Base-by-base conservation (phyloP, 345 rosid genomes). In the Corchorus olitorius region DNA sequence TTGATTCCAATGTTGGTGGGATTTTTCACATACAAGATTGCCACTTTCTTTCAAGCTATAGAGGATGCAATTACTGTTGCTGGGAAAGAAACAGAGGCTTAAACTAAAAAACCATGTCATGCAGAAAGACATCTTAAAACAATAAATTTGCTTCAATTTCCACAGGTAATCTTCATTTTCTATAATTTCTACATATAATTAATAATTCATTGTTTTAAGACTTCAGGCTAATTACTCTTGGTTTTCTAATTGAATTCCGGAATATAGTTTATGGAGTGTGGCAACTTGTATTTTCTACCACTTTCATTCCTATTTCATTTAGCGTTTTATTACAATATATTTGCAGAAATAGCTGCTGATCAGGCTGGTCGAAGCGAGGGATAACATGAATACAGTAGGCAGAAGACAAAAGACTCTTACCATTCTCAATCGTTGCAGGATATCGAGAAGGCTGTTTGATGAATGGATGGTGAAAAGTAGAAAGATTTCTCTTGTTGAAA, bases 1-100 rank as follows among this genome's bases (percentile, higher is more conserved):
- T 81, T 93, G 90, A 91, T 94, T 72, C 97, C 98, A 0, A 93
- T 93, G 94, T 79, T 94, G 73, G 97, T 94, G 60, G 98, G 98
- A 39, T 91, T 94, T 65, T 94, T 94, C 83, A 93, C 97, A 39
- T 93, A 95, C 85, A 95, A 95, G 85, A 84, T 93, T 27, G 99
- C 97, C 9, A 95, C 99, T 33, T 93, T 95, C 68, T 71, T 82
- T 80, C 98, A 93, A 90, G 98, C 97, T 52, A 43, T 93, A 74
- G 97, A 95, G 73, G 96, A 86, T 2, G 89, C 93, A 6, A 73
- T 94, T 76, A 16, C 88, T 76, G 67, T 77, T 1, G 75, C 85
- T 80, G 82, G 50, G 45, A 80, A 77, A 65, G 82, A 85, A 81
- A 79, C 82, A 4, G 59, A 65, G 75, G 78, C 62, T 33, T 74